Conservation (phyloP, 2,329 filamentous ascomycete species). For the Bipolaris cookei region DNA sequence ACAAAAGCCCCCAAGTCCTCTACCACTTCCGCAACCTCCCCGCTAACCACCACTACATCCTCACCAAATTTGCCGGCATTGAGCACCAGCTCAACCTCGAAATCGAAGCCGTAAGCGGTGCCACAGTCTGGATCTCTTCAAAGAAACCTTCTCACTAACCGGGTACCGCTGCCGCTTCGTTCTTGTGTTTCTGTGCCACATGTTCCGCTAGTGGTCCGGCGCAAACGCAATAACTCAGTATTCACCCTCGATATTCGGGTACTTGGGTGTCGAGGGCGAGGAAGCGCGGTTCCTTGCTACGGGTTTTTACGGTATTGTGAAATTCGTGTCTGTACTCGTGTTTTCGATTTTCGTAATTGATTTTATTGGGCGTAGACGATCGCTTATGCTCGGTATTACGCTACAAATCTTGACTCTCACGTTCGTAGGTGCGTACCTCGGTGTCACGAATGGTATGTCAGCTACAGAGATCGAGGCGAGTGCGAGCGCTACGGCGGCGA, state of each 20-base stretch:
- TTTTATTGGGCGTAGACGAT: background rate
- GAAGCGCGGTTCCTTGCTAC: background rate
- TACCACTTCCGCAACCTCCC: background rate
- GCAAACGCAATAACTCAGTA: background rate
- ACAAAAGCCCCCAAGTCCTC: background rate
- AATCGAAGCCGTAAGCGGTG: background rate
- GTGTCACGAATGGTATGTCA: background rate
- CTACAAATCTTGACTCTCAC: background rate
- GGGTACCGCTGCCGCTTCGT: background rate
- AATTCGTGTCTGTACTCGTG: background rate
- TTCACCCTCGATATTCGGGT: background rate
- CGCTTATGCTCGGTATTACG: background rate
- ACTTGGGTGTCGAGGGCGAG: background rate
- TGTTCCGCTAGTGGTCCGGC: background rate
- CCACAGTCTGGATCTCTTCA: background rate
- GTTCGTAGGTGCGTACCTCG: background rate
- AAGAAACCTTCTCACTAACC: background rate
- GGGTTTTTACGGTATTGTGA: background rate
- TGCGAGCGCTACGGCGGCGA: background rate
- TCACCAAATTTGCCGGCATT: background rate
- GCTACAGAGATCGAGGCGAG: background rate
- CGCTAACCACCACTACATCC: background rate
- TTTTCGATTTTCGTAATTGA: background rate
- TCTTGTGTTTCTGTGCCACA: background rate
- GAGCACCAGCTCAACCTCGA: background rate